Base-by-base conservation (phyloP, 495 filamentous ascomycete genomes). In the Talaromyces stipitatus region DNA sequence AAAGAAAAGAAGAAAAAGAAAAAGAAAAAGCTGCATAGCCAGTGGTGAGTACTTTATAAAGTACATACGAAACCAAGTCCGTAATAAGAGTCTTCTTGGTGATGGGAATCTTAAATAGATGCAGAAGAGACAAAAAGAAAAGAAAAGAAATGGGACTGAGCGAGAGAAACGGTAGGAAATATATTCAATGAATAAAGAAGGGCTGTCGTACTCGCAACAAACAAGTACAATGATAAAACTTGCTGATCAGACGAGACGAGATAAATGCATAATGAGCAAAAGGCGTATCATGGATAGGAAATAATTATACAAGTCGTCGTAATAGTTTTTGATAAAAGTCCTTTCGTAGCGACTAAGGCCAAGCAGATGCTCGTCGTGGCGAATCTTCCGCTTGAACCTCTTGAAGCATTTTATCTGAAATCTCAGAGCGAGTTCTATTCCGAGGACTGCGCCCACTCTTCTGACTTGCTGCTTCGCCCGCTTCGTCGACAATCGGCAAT, bases 401-500 rank as follows among this genome's bases (percentile, higher is more conserved):
- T 48, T 48, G 18, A 20, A 48, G 14, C 10, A 23, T n/a, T 2
- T 12, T 18, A 10, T 22, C 51, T 8, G 51, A 22, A 11, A 38
- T 18, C 16, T 54, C 51, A 7, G 27, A 16, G 4, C 18, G 51
- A 51, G 20, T 29, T 10, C 26, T 30, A 9, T 14, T 26, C 6
- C 22, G 8, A 12, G 32, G 54, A 46, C 23, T 55, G 24, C 33
- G 54, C 6, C 24, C 33, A n/a, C 54, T 55, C 38, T 43, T 55
- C 23, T 55, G 54, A 55, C 88, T 92, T 3, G 80, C 82, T 16
- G 82, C 87, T 69, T 97, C 94, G 11, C 85, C 88, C 24, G 86
- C 87, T 74, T 98, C 94, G 55, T 96, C 91, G 7, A 98, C 90
- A 50, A 97, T 86, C 1, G 94, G 94, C n/a, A 98, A 71, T 23